These are phyloP conservation scores for Thielaviopsis populi DNA, from an alignment of 2,329 filamentous ascomycete genomes.

Conservation along the genomic window DNA sequence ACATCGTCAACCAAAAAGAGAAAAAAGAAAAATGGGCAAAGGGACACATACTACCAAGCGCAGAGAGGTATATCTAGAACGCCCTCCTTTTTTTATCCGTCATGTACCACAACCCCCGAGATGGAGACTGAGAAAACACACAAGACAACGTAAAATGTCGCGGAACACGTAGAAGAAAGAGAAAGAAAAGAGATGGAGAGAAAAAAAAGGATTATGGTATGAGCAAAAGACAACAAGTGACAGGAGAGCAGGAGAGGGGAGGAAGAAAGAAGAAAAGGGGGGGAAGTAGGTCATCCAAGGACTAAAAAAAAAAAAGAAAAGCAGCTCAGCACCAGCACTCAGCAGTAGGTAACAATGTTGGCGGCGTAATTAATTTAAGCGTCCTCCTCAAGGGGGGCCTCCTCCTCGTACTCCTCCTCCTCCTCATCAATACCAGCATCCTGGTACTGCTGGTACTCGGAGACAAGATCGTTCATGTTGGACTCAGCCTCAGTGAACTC, in stretches of 20 bases:
- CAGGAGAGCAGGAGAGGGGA: slow-evolving; percentile 7
- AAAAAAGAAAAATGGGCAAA: too few species aligned
- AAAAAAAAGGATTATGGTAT: slow-evolving; percentile 17
- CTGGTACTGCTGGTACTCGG: slow-evolving; percentile 99
- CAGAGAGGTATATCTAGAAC: slow-evolving; percentile 29
- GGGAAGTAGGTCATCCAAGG: slow-evolving; percentile 15
- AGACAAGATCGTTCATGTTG: slow-evolving; percentile 99
- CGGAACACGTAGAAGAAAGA: slow-evolving; percentile 2
- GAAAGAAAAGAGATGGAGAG: not conserved
- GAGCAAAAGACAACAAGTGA: slow-evolving; percentile 16
- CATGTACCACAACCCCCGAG: slow-evolving; percentile 20
- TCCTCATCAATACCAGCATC: slow-evolving; percentile 94
- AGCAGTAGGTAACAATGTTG: not conserved
- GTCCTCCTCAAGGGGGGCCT: slow-evolving; percentile 62
- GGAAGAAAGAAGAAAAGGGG: slow-evolving; percentile 5
- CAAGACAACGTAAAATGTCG: slow-evolving; percentile 9
- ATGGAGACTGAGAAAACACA: slow-evolving; percentile 18
- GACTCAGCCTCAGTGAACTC: slow-evolving; percentile 99
- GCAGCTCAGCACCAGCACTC: not conserved
- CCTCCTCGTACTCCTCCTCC: slow-evolving; percentile 90
- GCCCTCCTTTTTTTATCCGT: slow-evolving; percentile 21
- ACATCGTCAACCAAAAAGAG: slow-evolving; percentile 1
- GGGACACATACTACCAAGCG: not conserved
- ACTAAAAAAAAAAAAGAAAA: slow-evolving; percentile 13
- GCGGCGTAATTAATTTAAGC: slow-evolving; percentile 26